Conservation (phyloP, 768 basidiomycete genomes). For the Boletus pseudo-olivaceus region DNA sequence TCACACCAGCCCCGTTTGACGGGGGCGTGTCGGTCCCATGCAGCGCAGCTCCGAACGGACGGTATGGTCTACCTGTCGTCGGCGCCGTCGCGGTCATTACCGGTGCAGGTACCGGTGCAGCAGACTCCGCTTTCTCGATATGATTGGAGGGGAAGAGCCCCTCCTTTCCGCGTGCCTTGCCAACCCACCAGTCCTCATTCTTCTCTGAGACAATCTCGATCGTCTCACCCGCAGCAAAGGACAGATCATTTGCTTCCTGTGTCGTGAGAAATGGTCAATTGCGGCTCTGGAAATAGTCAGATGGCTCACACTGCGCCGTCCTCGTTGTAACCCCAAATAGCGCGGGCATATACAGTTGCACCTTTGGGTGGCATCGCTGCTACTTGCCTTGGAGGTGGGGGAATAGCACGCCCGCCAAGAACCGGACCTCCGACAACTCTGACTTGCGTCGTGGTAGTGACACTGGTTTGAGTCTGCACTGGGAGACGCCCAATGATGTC, state of each 20-base stretch:
- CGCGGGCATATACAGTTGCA: slow-evolving; percentile 40
- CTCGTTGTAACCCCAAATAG: slow-evolving; percentile 67
- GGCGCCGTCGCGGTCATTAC: background rate
- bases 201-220: slow-evolving; percentile 78
- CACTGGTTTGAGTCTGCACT: slow-evolving; percentile 18
- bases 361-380: slow-evolving; percentile 4
- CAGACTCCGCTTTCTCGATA: slow-evolving; percentile 52
- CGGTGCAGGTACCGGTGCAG: background rate
- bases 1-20: slow-evolving; percentile 23
- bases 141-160: slow-evolving; percentile 79
- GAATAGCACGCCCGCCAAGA: slow-evolving; percentile 14
- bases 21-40: slow-evolving; percentile 35
- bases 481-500: slow-evolving; percentile 47
- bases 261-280: slow-evolving; percentile 4
- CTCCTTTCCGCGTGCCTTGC: slow-evolving; percentile 55
- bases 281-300: background rate
- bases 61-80: slow-evolving; percentile 23
- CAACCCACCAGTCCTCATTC: slow-evolving; percentile 88
- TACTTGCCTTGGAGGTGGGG: slow-evolving; percentile 11
- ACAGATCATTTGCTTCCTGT: slow-evolving; percentile 77
- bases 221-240: slow-evolving; percentile 71
- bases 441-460: slow-evolving; percentile 15
- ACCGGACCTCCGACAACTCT: background rate
- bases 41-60: slow-evolving; percentile 37
- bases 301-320: slow-evolving; percentile 42